Evolutionary conservation across 2,329 filamentous ascomycete genomes (phyloP), one percentile per base, ranked within the genome.

Genomic region (Ceratocystiopsis brevicomis): DNA sequence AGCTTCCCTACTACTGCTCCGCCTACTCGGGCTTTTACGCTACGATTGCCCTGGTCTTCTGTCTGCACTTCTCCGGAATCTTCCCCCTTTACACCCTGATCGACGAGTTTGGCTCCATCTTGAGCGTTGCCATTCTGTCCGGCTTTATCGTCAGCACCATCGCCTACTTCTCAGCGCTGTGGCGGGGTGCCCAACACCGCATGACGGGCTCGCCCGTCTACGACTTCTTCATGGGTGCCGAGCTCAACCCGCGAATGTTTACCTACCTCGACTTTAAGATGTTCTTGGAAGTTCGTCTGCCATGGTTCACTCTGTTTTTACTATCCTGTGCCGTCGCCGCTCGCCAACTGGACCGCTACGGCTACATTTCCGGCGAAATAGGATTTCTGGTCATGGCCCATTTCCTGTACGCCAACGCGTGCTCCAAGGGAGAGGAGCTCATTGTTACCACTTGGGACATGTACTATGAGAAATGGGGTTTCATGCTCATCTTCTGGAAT

Each of bases 1-100:
- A 92, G 65, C 71, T 98, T 47, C 71, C 72, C 49, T 98, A 98
- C 69, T 95, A 88, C 66, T 98, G 90, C 72, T 94, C 86, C 38
- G 90, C 77, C 48, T 78, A 88, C 53, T 73, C 68, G 62, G 88
- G 82, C 47, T 85, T 93, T 60, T 98, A 94, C 65, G 72, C 78
- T 38, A 96, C 84, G 51, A 81, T 95, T 52, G 66, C 68, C 11
- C 61, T 85, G 34, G 76, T 78, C 36, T 65, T 72, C n/a, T 62
- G 57, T 9, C 71, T 96, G 42, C 90, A 98, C 62, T 76, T 81
- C 56, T 81, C 78, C 14, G 85, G 85, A 25, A 51, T 86, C 46
- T 96, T 95, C 71, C 84, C 78, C 50, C 68, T 98, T 42, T 90
- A 94, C 64, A 93, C 78, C 36, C 72, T 95, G 54, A 78, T 98